Evolutionary conservation across 139 green algal genomes (phyloP), one percentile per base, ranked within the genome.

Genomic region (Chlamydomonas sp.): DNA sequence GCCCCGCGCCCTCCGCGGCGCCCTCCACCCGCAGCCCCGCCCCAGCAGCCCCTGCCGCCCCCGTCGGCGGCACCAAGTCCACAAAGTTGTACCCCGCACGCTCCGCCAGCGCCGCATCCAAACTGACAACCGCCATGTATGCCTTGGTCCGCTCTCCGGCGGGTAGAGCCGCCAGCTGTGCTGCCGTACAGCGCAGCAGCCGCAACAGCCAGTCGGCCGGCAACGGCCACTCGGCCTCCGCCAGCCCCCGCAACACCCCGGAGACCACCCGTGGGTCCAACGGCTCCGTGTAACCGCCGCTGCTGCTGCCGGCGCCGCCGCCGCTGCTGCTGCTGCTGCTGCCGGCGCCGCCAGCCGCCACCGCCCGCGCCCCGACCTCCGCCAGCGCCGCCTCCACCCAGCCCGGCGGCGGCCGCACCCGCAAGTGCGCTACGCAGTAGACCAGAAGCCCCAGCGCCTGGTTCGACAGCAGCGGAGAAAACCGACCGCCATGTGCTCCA

Each of bases 101-200:
- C 20, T 87, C 83, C 31, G 83, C 83, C 72, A 87, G 71, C 4
- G 0, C 83, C 72, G 83, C 62, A 4, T 87, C 83, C 73, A 87
- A 31, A 61, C 18, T 71, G 4, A 67, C 72, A 31, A 87, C n/a
- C 62, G 72, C 73, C 73, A 80, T 57, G 83, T 87, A 80, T 17
- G 49, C 8, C n/a, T 17, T 12, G 31, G 68, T 75, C 6, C 83
- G 72, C 15, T 87, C 73, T 3, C 15, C 61, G 0, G 72, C 31
- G 0, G 2, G n/a, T 31, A 87, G 5, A 0, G 16, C 14, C 6
- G 5, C 62, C n/a, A 87, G 72, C 83, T 80, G 83, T 49, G 72
- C 73, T 10, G 64, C 62, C 4, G 0, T 12, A 58, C 81, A 73
- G 7, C 20, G 73, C 63, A 87, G 58, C 83, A 87, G 9, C 5